Base-by-base conservation (phyloP, 2,329 filamentous ascomycete genomes). In the Trichoderma sp. region DNA sequence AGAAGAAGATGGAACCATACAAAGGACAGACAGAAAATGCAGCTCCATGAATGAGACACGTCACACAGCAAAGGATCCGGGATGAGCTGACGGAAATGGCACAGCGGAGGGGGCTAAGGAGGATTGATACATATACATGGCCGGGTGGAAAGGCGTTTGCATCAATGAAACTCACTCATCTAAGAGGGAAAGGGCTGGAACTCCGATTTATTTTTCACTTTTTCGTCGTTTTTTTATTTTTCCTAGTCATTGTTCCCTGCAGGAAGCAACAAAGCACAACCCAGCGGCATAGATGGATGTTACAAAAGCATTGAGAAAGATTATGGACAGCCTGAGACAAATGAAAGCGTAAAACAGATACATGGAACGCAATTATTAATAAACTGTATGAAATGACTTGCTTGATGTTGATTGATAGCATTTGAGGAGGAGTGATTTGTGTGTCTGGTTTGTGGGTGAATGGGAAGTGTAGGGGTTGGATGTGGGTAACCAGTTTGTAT, bases 231-330 rank as follows among this genome's bases (percentile, higher is more conserved):
- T 47, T 55, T 32, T 58, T 28, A 23, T 72, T 68, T 73, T 68
- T 50, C 64, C 36, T 47, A 36, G 39, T 47, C 11, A 39, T 53
- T 64, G 61, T 67, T 71, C 66, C 66, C 34, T 72, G 70, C 58
- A 65, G 50, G 32, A 20, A 72, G 71, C 65, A 69, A 69, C 36
- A 43, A 43, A 34, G 32, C 32, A 34, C 32, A 34, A n/a, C 57
- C 66, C 53, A 72, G 73, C 73, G 73, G 70, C 68, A 76, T 75
- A 75, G 74, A 75, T 65, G 72, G 70, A 72, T 73, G 71, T 73
- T 70, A 68, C 20, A 76, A 75, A 73, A 73, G 73, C 72, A 75
- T 74, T 70, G 70, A 75, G 73, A 73, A 62, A 75, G 70, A 74
- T 75, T 66, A 73, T 47, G 70, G 55, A 68, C 64, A 64, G 64